A percentile compares a stretch with the other conserved stretches of the same genome.
Conservation (phyloP, 306 rosid genomes). For the Morella rubra region DNA sequence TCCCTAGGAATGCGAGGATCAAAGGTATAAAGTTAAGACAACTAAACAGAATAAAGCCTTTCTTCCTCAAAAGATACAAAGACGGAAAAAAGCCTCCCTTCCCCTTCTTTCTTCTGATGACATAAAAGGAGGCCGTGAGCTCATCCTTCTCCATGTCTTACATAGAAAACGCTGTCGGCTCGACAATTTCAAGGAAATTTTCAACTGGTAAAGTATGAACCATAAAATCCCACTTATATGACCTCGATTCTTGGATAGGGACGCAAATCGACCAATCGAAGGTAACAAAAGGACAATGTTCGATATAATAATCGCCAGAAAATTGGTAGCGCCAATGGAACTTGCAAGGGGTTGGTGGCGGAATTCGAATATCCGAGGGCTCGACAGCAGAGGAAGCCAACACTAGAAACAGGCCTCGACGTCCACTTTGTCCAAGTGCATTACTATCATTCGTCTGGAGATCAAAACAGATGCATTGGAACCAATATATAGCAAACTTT, state of each 20-base stretch:
- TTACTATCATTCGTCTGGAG: not conserved
- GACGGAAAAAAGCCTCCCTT: slow-evolving; percentile 19
- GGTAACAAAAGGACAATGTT: not conserved
- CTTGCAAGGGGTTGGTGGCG: too few species aligned
- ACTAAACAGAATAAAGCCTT: slow-evolving; percentile 18
- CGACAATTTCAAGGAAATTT: not conserved
- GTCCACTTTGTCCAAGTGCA: too few species aligned
- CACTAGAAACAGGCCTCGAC: too few species aligned
- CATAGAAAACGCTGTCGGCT: not conserved
- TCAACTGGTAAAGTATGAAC: not conserved
- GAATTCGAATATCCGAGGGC: too few species aligned
- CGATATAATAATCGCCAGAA: not conserved
- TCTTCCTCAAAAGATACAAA: slow-evolving; percentile 15
- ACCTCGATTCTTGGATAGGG: not conserved
- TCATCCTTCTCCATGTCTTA: slow-evolving; percentile 1
- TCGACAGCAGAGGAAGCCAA: too few species aligned
- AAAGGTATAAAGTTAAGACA: slow-evolving; percentile 21
- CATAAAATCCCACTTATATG: not conserved
- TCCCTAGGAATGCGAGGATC: slow-evolving; percentile 41
- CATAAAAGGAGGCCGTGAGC: not conserved
- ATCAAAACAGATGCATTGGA: not conserved
- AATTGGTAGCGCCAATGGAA: not conserved
- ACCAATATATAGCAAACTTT: not conserved
- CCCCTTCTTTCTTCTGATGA: slow-evolving; percentile 11
- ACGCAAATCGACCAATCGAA: not conserved